Conservation (phyloP, 306 rosid species). For the Urtica urens region DNA sequence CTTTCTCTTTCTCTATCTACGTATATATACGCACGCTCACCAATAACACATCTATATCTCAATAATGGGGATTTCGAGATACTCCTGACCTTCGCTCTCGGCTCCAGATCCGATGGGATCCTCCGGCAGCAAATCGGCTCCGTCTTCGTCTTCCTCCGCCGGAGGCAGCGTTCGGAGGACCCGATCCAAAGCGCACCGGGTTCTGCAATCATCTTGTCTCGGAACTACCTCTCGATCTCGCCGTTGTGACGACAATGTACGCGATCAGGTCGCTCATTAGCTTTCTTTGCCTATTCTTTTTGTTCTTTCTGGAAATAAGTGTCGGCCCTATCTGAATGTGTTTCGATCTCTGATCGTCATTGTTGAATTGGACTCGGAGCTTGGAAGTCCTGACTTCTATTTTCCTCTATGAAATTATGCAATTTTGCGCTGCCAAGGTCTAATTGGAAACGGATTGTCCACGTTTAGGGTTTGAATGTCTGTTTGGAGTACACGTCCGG, state of each 20-base stretch:
- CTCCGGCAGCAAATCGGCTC: slow-evolving; percentile 51
- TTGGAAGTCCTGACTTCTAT: neutral
- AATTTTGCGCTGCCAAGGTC: no score
- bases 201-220: slow-evolving; percentile 63
- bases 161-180: slow-evolving; percentile 21
- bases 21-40: neutral
- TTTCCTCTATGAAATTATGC: no score
- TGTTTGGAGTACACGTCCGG: no score
- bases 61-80: neutral
- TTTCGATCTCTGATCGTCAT: neutral
- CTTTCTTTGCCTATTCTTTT: neutral
- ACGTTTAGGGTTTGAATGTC: no score
- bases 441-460: no score
- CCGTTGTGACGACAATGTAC: slow-evolving; percentile 53
- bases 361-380: neutral
- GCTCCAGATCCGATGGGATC: slow-evolving; percentile 58
- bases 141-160: slow-evolving; percentile 33
- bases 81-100: neutral
- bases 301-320: neutral
- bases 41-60: slow-evolving; percentile 10
- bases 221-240: slow-evolving; percentile 71
- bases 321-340: no score
- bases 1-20: neutral
- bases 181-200: slow-evolving; percentile 43
- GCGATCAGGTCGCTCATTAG: slow-evolving; percentile 36